Conservation (phyloP, 495 filamentous ascomycete species). For the Staphylotrichum longicolle region DNA sequence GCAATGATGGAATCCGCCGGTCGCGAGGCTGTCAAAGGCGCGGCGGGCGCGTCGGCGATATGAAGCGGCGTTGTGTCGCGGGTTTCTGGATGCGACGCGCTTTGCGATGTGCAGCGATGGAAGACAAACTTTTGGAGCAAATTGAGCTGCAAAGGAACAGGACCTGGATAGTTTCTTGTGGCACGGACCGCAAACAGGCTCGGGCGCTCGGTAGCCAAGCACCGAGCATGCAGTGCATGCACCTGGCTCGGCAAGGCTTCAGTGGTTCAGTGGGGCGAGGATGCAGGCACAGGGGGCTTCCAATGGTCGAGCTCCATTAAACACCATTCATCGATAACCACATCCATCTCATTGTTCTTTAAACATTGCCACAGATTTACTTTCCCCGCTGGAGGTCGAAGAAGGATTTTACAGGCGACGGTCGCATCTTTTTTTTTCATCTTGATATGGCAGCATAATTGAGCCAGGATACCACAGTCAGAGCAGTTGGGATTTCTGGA, state of each 20-base stretch:
- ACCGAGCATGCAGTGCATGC: neutral
- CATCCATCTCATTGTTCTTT: neutral
- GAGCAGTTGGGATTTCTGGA: too few relatives aligned
- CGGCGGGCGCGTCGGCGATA: neutral
- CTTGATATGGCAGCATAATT: constrained; percentile 1
- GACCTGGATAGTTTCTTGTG: neutral
- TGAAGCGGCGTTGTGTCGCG: neutral
- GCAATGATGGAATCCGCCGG: constrained; percentile 57
- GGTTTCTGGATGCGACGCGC: neutral
- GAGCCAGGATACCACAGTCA: neutral
- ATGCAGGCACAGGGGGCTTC: constrained; percentile 12
- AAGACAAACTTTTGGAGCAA: neutral
- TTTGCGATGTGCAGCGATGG: constrained; percentile 6
- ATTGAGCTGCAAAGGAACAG: neutral
- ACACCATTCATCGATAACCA: neutral
- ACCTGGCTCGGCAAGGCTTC: neutral
- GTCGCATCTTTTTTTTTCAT: neutral
- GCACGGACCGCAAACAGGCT: constrained; percentile 14
- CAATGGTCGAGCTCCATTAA: neutral
- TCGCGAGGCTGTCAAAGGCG: neutral
- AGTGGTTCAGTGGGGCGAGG: neutral
- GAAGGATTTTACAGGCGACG: too few relatives aligned
- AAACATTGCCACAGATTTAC: too few relatives aligned
- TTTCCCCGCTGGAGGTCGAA: too few relatives aligned
- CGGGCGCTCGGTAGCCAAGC: neutral